Evolutionary conservation across 352 stramenopile genomes (phyloP), one percentile per base, ranked within the genome.

Genomic region (Phytophthora kernoviae): DNA sequence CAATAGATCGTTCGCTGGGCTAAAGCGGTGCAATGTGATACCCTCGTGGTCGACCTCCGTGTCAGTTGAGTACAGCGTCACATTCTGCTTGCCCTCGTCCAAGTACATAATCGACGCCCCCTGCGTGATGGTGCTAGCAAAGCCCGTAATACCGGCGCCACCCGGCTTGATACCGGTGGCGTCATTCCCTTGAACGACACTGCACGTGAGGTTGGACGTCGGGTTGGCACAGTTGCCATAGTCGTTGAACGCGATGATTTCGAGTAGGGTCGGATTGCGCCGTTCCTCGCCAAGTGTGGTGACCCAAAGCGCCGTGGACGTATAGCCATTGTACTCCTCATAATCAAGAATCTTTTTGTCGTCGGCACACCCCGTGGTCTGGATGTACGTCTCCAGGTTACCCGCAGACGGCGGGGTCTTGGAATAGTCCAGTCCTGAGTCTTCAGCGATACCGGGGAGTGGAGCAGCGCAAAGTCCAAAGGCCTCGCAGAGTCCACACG

Each of bases 201-300:
- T 83, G 63, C 81, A 90, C 36, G 78, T 87, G 21, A 86, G 47
- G 75, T 90, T 90, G 17, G 50, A 51, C n/a, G 57, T 20, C 18
- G 70, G 68, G 15, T 61, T 68, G 18, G 68, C 64, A 56, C 79
- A 88, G 65, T 88, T 84, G n/a, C 75, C 75, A 51, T 89, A 89
- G 22, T 22, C 42, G 17, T 62, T 39, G 48, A 87, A 88, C 15
- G 62, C 69, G 5, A 57, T 54, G n/a, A 89, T 51, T 50, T 89
- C 79, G 30, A 34, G 15, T 22, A 84, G 41, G n/a, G 75, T 89
- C 45, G 79, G 79, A 60, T 84, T 84, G 20, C 75, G 71, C 22
- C 58, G 62, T 40, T 64, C 59, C n/a, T 68, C 73, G 17, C 17
- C 2, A n/a, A 48, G 37, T 11, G 87, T 24, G 40, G 75, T 59